Conservation (phyloP, 73 alveolate species). For the Effrenium voratum region DNA sequence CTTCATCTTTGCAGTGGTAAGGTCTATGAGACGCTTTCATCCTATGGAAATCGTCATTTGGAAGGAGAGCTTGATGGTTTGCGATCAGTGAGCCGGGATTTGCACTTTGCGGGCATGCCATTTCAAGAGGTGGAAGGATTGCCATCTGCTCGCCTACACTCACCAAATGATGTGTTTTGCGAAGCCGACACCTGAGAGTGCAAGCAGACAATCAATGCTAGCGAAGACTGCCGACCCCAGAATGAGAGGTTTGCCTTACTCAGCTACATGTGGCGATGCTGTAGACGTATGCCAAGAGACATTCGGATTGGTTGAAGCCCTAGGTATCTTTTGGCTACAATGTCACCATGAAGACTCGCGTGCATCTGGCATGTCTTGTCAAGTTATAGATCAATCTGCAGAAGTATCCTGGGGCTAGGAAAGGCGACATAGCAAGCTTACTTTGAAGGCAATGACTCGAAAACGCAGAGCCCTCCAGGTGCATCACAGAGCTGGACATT, state of each 20-base stretch:
- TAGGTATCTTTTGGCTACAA: conserved; percentile 77
- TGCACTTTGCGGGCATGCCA: neutral
- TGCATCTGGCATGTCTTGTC: neutral
- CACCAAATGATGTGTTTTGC: conserved; percentile 68
- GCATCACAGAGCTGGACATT: conserved; percentile 85
- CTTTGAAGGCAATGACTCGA: neutral
- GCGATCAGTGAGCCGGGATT: neutral
- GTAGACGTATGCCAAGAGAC: neutral
- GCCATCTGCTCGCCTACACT: conserved; percentile 81
- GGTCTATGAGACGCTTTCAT: conserved; percentile 91
- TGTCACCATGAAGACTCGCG: conserved; percentile 64
- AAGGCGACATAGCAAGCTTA: no score
- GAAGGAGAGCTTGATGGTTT: conserved; percentile 5
- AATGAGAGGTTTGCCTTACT: neutral
- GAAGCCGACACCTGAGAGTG: neutral
- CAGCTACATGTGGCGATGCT: neutral
- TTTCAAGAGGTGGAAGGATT: conserved; percentile 57
- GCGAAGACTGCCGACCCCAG: no score
- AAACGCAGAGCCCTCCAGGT: neutral
- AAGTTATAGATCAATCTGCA: no score
- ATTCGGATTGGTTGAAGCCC: neutral
- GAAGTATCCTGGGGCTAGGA: no score
- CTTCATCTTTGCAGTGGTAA: neutral
- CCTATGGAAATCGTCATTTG: conserved; percentile 65
- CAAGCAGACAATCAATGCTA: neutral